Conservation (phyloP, 306 rosid genomes). For the Spatholobus suberectus region DNA sequence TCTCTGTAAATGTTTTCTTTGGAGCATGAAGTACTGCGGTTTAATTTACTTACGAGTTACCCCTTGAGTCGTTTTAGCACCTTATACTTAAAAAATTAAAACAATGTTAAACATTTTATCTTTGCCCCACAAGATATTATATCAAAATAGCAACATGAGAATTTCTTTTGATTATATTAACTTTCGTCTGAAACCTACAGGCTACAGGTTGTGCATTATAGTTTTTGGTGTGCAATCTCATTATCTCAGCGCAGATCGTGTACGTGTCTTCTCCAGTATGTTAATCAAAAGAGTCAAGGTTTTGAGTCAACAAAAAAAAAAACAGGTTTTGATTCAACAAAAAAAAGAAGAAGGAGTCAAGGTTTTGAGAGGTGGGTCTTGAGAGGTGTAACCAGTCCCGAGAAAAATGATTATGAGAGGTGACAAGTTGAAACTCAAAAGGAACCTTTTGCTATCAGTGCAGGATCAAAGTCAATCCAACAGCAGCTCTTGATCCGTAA, state of each 20-base stretch:
- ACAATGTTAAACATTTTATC: not conserved
- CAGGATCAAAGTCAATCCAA: slow-evolving; percentile 23
- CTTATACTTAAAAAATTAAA: not conserved
- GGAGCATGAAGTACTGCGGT: not conserved
- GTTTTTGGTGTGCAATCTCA: no score
- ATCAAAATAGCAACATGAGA: not conserved
- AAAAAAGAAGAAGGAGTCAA: not conserved
- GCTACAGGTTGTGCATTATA: no score
- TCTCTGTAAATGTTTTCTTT: no score
- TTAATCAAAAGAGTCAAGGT: not conserved
- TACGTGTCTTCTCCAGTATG: not conserved
- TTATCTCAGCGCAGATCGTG: no score
- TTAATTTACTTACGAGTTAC: not conserved
- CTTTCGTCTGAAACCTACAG: not conserved
- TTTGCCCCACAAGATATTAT: not conserved
- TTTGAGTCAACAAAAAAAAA: no score
- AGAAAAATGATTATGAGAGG: slow-evolving; percentile 14
- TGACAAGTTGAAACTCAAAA: slow-evolving; percentile 16
- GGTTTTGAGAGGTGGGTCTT: slow-evolving; percentile 33
- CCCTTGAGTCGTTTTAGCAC: not conserved
- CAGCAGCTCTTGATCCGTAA: not conserved
- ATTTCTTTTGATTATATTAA: not conserved
- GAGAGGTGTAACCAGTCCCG: slow-evolving; percentile 38
- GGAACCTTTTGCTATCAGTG: not conserved
- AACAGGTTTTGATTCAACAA: not conserved